Evolutionary conservation across 2,329 filamentous ascomycete genomes (phyloP).

Genomic region (Basipetospora sp.): DNA sequence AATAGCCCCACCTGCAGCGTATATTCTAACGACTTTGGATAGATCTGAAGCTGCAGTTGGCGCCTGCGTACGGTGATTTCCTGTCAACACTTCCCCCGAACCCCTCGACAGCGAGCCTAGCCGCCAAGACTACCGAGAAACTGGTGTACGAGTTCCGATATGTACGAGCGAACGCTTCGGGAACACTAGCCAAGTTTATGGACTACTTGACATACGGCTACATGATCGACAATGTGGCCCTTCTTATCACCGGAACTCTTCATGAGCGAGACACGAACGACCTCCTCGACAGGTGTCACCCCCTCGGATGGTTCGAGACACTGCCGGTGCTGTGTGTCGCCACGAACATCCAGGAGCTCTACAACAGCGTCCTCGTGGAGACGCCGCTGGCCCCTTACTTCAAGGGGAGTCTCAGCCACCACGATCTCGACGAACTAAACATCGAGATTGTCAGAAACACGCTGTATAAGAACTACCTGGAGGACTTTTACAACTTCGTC

Average conservation of each 20-base stretch:
- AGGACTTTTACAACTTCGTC: slow-evolving; percentile 92
- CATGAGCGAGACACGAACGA: slow-evolving; percentile 95
- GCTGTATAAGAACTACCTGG: slow-evolving; percentile 97
- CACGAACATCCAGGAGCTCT: slow-evolving; percentile 95
- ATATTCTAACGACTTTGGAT: neutral
- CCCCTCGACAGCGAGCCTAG: slow-evolving; percentile 87
- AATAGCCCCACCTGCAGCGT: slow-evolving; percentile 4
- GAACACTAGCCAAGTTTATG: slow-evolving; percentile 85
- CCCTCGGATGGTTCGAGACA: slow-evolving; percentile 96
- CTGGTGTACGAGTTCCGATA: slow-evolving; percentile 95
- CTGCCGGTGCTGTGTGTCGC: slow-evolving; percentile 96
- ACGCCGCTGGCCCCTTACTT: slow-evolving; percentile 93
- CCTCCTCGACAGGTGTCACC: slow-evolving; percentile 87
- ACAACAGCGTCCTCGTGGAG: slow-evolving; percentile 95
- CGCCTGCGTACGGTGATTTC: slow-evolving; percentile 92
- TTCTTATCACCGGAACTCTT: slow-evolving; percentile 92
- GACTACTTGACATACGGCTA: slow-evolving; percentile 97
- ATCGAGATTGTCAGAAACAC: slow-evolving; percentile 99
- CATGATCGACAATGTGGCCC: slow-evolving; percentile 99
- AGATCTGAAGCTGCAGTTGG: slow-evolving; percentile 97
- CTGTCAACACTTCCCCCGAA: slow-evolving; percentile 86
- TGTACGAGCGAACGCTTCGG: slow-evolving; percentile 81
- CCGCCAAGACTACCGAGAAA: slow-evolving; percentile 92
- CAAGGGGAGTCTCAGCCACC: slow-evolving; percentile 88
- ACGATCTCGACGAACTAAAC: slow-evolving; percentile 95